Evolutionary conservation across 192 early-diverging fungal genomes (phyloP), one percentile per base, ranked within the genome.

Genomic region (Polychytrium aggregatum): DNA sequence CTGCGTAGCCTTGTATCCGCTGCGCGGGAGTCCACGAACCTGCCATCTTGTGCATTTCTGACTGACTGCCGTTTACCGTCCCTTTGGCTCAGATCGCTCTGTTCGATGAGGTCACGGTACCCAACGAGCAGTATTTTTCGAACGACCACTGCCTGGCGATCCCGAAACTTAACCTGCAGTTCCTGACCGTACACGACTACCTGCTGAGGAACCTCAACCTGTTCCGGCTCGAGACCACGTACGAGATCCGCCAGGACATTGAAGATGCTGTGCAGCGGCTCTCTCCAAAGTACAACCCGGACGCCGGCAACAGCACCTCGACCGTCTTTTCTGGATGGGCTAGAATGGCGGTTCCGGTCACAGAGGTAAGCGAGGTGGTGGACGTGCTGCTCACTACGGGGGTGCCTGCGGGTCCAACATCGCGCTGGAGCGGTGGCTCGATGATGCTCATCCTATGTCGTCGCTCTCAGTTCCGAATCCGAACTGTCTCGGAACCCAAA

Each of bases 161-260:
- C 4, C 96, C 96, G 3, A 91, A 92, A 57, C 72, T 99, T 18
- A 85, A 84, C 43, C 67, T 99, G 21, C 96, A 99, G 70, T 99
- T 86, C 57, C 68, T 99, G 49, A 85, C 91, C 0, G 56, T 90
- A 17, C 83, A 85, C 31, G 97, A 99, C 57, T 97, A 96, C 62
- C 58, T 99, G 37, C 62, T 80, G 16, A 77, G 97, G 28, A 86
- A 87, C 59, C 87, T 88, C 44, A 76, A 78, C 36, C 68, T 98
- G 24, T 84, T 84, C 64, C 78, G 82, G 7, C 52, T 90, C 18
- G 97, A 99, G 56, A 77, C 73, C 37, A 80, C 82, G 1, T 84
- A 78, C 48, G 87, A 81, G 39, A 86, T 99, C 41, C 72, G 90
- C 31, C 79, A 88, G 50, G 86, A 92, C 57, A 62, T 98, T 20